These are phyloP conservation scores for Ceratobasidium theobromae DNA, from an alignment of 1,284 basidiomycete species.

Conservation along the genomic window DNA sequence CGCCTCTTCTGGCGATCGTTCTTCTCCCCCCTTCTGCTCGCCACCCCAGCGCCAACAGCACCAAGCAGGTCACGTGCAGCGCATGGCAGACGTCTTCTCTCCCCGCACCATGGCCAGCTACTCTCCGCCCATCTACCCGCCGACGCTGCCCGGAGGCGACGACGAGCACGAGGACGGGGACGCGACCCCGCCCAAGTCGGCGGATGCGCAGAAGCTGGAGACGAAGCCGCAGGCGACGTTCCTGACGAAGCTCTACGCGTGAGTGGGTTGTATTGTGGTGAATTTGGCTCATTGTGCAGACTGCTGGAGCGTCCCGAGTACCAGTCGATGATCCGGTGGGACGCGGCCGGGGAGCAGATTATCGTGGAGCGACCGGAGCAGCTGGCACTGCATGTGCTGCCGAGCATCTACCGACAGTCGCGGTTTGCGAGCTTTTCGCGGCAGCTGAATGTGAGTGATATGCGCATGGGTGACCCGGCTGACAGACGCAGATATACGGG, in stretches of 20 bases:
- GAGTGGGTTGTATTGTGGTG: constrained; percentile 43
- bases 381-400: constrained; percentile 84
- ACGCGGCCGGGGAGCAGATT: constrained; percentile 84
- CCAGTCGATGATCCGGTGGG: constrained; percentile 92
- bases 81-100: constrained; percentile 36
- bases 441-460: constrained; percentile 79
- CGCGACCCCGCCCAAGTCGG: constrained; percentile 46
- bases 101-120: constrained; percentile 50
- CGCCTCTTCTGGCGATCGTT: constrained; percentile 9
- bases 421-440: constrained; percentile 91
- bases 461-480: constrained; percentile 36
- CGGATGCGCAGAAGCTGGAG: constrained; percentile 41
- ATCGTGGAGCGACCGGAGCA: constrained; percentile 89
- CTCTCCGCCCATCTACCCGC: constrained; percentile 38
- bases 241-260: constrained; percentile 90
- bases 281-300: constrained; percentile 45
- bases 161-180: constrained; percentile 36
- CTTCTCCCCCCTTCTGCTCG: constrained; percentile 8
- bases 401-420: constrained; percentile 87
- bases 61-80: constrained; percentile 25
- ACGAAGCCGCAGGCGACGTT: constrained; percentile 78
- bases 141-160: constrained; percentile 5
- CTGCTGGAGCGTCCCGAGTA: constrained; percentile 82
- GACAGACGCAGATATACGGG: constrained; percentile 74
- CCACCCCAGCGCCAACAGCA: neutral